These are phyloP conservation scores for Flagelloscypha sp. DNA, from an alignment of 768 basidiomycete genomes.

Conservation along the genomic window DNA sequence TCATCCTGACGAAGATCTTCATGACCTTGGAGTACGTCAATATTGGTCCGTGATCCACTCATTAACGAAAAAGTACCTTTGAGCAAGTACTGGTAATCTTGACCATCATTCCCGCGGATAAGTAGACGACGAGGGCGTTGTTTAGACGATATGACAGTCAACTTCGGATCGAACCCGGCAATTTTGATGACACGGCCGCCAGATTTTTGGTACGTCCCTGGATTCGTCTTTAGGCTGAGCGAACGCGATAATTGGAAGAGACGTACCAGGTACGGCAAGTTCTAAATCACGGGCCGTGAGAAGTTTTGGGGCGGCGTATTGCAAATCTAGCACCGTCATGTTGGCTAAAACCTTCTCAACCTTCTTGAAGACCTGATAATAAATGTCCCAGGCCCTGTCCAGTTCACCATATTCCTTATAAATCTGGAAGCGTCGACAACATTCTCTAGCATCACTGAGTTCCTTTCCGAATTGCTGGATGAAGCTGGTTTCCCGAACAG, in stretches of 20 bases:
- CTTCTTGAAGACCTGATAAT: slow-evolving; percentile 96
- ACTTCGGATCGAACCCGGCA: slow-evolving; percentile 74
- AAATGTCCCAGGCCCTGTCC: slow-evolving; percentile 98
- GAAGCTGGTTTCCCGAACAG: slow-evolving; percentile 91
- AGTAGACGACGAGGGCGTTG: slow-evolving; percentile 88
- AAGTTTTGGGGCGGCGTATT: slow-evolving; percentile 93
- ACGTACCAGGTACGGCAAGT: slow-evolving; percentile 86
- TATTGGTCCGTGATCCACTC: neutral
- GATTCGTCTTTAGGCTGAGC: neutral
- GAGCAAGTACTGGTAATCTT: slow-evolving; percentile 84
- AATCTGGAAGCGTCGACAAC: slow-evolving; percentile 75
- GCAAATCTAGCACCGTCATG: slow-evolving; percentile 83
- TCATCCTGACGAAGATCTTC: slow-evolving; percentile 99
- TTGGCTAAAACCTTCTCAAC: slow-evolving; percentile 90
- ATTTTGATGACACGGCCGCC: slow-evolving; percentile 81
- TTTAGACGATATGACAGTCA: slow-evolving; percentile 93
- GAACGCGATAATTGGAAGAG: slow-evolving; percentile 1
- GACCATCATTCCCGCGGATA: slow-evolving; percentile 83
- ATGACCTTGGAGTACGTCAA: slow-evolving; percentile 53
- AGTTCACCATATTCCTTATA: slow-evolving; percentile 85
- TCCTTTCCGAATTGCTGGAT: slow-evolving; percentile 90
- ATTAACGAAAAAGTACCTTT: slow-evolving; percentile 52
- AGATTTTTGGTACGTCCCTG: slow-evolving; percentile 89
- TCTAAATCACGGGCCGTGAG: slow-evolving; percentile 85
- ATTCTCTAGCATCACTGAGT: slow-evolving; percentile 85